Conservation (phyloP, 129 eudicot species). For the Flaveria trinervia region DNA sequence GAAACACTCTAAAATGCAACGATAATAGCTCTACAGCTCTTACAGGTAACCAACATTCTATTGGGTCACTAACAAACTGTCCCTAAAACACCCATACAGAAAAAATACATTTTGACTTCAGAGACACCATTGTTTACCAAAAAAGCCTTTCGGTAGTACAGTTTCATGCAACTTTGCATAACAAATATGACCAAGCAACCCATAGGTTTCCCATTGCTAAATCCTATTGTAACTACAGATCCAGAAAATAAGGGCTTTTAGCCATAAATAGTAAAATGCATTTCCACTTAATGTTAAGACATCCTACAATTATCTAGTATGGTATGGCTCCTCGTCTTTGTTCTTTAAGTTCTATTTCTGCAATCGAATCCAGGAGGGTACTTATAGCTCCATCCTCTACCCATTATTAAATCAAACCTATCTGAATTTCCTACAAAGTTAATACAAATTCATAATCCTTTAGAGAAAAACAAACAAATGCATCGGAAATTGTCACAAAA, state of each 20-base stretch:
- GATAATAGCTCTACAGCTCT: background rate
- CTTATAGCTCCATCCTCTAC: slow-evolving; percentile 25
- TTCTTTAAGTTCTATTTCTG: slow-evolving; percentile 10
- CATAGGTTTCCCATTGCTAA: slow-evolving; percentile 10
- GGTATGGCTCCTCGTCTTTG: slow-evolving; percentile 17
- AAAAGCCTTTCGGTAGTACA: slow-evolving; percentile 14
- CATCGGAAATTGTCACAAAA: slow-evolving; percentile 5
- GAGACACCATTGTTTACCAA: slow-evolving; percentile 17
- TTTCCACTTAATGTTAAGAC: slow-evolving; percentile 22
- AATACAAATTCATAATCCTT: slow-evolving; percentile 7
- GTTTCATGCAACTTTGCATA: background rate
- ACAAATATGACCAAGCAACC: slow-evolving; percentile 23
- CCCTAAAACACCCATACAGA: slow-evolving; percentile 20
- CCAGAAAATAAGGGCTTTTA: slow-evolving; percentile 14
- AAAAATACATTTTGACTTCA: slow-evolving; percentile 11
- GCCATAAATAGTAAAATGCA: slow-evolving; percentile 14
- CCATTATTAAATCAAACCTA: background rate
- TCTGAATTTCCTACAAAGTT: background rate
- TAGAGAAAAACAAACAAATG: slow-evolving; percentile 8
- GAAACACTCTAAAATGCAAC: background rate
- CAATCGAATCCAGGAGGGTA: background rate
- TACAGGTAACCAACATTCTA: background rate
- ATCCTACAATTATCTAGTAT: slow-evolving; percentile 15
- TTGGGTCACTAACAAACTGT: slow-evolving; percentile 11
- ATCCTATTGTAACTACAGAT: slow-evolving; percentile 16